phyloP scores from a whole-genome alignment of 768 basidiomycete species.

The Auriscalpium vulgare region DNA sequence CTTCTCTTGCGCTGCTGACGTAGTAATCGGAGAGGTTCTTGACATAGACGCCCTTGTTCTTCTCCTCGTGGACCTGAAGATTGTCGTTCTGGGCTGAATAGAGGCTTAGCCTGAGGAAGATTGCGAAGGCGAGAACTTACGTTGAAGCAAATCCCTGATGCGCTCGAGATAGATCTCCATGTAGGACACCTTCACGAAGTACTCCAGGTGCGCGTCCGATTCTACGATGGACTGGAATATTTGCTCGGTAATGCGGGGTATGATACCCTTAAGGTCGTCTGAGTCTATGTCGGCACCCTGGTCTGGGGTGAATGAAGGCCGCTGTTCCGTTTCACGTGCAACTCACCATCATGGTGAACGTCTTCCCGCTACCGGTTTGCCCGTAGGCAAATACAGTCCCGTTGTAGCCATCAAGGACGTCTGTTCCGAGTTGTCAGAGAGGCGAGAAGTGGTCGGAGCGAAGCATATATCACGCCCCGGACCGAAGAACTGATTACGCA shows the following conservation, averaged over 20 bases:
- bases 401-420: constrained; percentile 98
- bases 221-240: constrained; percentile 97
- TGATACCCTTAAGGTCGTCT: constrained; percentile 89
- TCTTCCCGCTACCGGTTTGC: constrained; percentile 85
- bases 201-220: constrained; percentile 92
- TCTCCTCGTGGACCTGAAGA: constrained; percentile 97
- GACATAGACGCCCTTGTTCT: constrained; percentile 94
- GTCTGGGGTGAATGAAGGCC: background rate
- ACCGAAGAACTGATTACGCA: constrained; percentile 21
- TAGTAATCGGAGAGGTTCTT: constrained; percentile 98
- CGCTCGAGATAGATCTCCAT: constrained; percentile 99
- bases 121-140: constrained; percentile 44
- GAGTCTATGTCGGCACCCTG: constrained; percentile 98
- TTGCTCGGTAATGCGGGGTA: constrained; percentile 97
- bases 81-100: constrained; percentile 89
- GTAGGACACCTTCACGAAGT: constrained; percentile 98
- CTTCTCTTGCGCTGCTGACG: constrained; percentile 90
- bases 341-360: constrained; percentile 96
- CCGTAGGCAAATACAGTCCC: constrained; percentile 90
- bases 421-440: constrained; percentile 32
- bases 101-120: background rate
- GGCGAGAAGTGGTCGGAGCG: background rate
- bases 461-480: background rate
- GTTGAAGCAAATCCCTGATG: constrained; percentile 90
- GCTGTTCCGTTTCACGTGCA: background rate